Evolutionary conservation across 495 filamentous ascomycete species (phyloP).

Genomic region (Aspergillus asperescens): DNA sequence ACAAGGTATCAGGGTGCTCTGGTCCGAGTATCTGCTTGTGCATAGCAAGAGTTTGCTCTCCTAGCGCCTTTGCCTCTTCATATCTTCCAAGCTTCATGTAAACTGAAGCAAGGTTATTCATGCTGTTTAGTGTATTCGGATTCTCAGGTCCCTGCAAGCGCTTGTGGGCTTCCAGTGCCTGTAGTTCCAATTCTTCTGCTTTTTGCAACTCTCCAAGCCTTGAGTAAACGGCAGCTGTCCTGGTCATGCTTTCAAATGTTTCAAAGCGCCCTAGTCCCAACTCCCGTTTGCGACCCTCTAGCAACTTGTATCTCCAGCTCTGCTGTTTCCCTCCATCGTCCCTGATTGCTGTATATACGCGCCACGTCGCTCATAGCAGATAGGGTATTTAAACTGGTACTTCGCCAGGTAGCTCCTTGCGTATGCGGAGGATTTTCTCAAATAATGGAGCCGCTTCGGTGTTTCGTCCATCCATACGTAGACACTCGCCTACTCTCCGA

Average conservation of each 20-base stretch:
- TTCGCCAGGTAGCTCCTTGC: neutral
- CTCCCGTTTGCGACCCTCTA: neutral
- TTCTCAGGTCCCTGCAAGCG: neutral
- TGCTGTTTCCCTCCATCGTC: neutral
- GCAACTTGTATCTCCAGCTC: neutral
- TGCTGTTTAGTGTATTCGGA: neutral
- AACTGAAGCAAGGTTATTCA: too few species aligned
- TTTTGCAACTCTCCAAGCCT: neutral
- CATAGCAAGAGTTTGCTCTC: slow-evolving; percentile 22
- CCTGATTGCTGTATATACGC: neutral
- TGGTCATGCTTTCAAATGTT: neutral
- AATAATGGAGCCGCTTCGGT: neutral
- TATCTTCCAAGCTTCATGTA: slow-evolving; percentile 27
- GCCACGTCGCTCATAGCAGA: neutral
- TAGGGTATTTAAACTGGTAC: neutral
- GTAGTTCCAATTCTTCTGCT: slow-evolving; percentile 1
- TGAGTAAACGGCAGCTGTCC: neutral
- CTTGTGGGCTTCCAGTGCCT: neutral
- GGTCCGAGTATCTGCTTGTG: too few species aligned
- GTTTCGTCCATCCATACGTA: neutral
- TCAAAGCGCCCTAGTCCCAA: neutral
- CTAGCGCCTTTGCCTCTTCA: slow-evolving; percentile 31
- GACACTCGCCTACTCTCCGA: neutral
- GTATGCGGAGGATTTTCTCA: neutral
- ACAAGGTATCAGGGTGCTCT: neutral